phyloP scores from a whole-genome alignment of 306 rosid genomes.

The Cicer judaicum region DNA sequence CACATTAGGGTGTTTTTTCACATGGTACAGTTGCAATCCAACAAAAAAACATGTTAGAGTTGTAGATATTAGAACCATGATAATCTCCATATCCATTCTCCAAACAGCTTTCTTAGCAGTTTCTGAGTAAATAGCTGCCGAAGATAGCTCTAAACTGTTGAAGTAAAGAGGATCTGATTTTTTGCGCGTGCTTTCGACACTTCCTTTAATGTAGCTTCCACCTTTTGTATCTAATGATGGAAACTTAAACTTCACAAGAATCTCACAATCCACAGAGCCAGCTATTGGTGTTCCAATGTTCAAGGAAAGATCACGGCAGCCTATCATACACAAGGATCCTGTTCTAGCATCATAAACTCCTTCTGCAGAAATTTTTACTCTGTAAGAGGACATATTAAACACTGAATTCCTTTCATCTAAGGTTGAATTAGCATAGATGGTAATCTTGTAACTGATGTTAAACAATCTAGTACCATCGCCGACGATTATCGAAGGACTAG shows the following conservation, averaged over 20 bases:
- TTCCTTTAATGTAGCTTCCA: constrained; percentile 48
- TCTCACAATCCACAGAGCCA: constrained; percentile 56
- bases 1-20: constrained; percentile 53
- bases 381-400: constrained; percentile 1
- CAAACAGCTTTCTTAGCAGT: constrained; percentile 36
- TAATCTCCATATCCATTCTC: constrained; percentile 66
- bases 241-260: constrained; percentile 60
- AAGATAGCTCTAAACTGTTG: constrained; percentile 43
- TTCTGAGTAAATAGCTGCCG: constrained; percentile 27
- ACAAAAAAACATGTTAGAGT: constrained; percentile 63
- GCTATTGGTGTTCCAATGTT: constrained; percentile 8
- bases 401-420: not conserved
- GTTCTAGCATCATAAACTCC: constrained; percentile 61
- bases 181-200: constrained; percentile 57
- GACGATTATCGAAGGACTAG: constrained; percentile 10
- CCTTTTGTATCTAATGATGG: constrained; percentile 39
- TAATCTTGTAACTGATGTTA: constrained; percentile 52
- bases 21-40: constrained; percentile 62
- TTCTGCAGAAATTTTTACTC: constrained; percentile 55
- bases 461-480: constrained; percentile 16
- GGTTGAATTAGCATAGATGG: not conserved
- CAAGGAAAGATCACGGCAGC: constrained; percentile 52
- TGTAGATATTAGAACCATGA: constrained; percentile 61
- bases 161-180: constrained; percentile 60
- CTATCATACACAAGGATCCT: constrained; percentile 77